Conservation (phyloP, 305 asterid genomes). For the Petunia hybrid region DNA sequence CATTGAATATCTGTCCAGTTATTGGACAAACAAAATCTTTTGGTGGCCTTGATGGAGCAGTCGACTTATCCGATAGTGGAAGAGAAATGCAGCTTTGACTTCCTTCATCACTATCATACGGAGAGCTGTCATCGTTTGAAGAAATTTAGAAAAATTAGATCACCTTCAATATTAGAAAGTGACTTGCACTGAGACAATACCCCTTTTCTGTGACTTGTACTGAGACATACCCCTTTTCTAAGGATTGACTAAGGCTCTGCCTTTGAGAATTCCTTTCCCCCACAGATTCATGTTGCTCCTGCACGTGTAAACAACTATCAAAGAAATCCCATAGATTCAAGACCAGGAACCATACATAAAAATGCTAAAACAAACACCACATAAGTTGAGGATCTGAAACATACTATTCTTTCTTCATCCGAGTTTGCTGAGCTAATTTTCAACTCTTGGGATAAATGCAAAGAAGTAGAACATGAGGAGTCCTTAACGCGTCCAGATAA, state of each 20-base stretch:
- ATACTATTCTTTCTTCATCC: conserved; percentile 64
- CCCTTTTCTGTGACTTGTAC: conserved; percentile 49
- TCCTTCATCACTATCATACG: conserved; percentile 59
- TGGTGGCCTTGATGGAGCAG: conserved; percentile 86
- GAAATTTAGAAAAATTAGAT: not conserved
- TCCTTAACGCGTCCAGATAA: conserved; percentile 63
- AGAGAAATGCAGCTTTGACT: conserved; percentile 58
- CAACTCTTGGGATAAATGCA: conserved; percentile 49
- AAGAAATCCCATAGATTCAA: conserved; percentile 34
- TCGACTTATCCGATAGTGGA: conserved; percentile 61
- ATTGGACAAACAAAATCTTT: conserved; percentile 91
- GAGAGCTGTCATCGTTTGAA: conserved; percentile 49
- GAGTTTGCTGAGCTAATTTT: conserved; percentile 62
- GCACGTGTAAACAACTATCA: conserved; percentile 49
- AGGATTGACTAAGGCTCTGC: conserved; percentile 47
- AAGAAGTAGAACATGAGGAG: conserved; percentile 45
- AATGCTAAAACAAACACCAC: conserved; percentile 15
- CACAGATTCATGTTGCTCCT: conserved; percentile 59
- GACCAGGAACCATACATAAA: not conserved
- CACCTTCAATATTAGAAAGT: not conserved
- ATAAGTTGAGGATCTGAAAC: conserved; percentile 42
- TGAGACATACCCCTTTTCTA: conserved; percentile 67
- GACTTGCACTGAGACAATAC: conserved; percentile 44
- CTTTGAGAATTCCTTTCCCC: conserved; percentile 44
- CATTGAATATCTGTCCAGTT: conserved; percentile 80